phyloP scores from a whole-genome alignment of 176 grass and related monocot genomes.

The Urochloa ruziziensis region DNA sequence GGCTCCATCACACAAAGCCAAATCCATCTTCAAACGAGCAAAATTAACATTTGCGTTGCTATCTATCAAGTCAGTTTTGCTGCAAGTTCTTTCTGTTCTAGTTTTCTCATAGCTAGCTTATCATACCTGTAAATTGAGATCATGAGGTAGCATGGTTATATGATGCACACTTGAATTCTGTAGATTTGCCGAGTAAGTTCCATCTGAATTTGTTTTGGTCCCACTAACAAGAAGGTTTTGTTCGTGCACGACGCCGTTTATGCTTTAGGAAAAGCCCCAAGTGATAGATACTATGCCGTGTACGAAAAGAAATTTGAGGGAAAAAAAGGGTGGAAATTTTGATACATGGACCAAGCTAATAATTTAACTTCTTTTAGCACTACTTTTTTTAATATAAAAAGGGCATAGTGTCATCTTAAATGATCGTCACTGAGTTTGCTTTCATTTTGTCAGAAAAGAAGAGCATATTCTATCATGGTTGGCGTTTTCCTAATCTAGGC shows the following conservation, averaged over 20 bases:
- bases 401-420: not conserved
- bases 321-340: not conserved
- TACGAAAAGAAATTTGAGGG: slow-evolving; percentile 31
- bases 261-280: not conserved
- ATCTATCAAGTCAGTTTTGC: not conserved
- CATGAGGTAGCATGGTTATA: not conserved
- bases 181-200: not conserved
- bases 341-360: slow-evolving; percentile 35
- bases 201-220: not conserved
- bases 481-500: slow-evolving; percentile 23
- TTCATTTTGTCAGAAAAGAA: slow-evolving; percentile 22
- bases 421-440: slow-evolving; percentile 5
- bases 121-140: not conserved
- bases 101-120: not conserved
- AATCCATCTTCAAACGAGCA: not conserved
- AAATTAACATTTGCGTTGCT: not conserved
- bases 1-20: not conserved
- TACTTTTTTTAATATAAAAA: not conserved
- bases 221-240: not conserved
- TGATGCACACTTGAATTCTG: not conserved
- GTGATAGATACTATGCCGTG: slow-evolving; percentile 21
- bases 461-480: not conserved
- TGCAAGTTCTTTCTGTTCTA: not conserved
- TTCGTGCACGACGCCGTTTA: not conserved
- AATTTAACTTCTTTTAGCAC: slow-evolving; percentile 16